Evolutionary conservation across 1,284 basidiomycete species (phyloP).

Genomic region (Pterula multifida): DNA sequence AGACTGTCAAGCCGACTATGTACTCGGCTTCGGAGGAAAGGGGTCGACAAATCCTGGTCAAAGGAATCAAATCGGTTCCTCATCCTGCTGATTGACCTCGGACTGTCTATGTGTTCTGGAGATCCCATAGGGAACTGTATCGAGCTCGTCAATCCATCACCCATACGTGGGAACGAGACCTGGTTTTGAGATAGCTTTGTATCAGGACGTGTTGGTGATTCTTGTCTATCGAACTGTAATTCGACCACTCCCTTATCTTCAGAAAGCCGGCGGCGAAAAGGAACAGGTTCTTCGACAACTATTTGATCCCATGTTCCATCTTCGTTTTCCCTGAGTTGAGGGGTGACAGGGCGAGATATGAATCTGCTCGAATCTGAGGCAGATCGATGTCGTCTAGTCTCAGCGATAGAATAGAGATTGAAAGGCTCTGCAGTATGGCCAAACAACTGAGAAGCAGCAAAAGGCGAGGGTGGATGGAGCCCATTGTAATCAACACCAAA

Average conservation of each 20-base stretch:
- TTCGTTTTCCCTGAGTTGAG: constrained; percentile 27
- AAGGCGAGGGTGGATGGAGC: constrained; percentile 68
- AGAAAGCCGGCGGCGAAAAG: constrained; percentile 69
- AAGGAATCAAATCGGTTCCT: constrained; percentile 56
- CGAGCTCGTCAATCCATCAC: constrained; percentile 45
- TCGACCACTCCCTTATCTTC: constrained; percentile 64
- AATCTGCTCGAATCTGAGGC: constrained; percentile 42
- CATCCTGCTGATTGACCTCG: constrained; percentile 31
- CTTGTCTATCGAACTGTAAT: constrained; percentile 28
- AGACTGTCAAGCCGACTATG: constrained; percentile 61
- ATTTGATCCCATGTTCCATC: constrained; percentile 38
- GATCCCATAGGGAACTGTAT: constrained; percentile 74
- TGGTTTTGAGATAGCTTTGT: constrained; percentile 42
- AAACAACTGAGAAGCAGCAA: constrained; percentile 79
- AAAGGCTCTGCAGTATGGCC: constrained; percentile 64
- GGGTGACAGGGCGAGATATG: constrained; percentile 39
- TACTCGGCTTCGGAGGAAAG: constrained; percentile 71
- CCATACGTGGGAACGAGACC: constrained; percentile 31
- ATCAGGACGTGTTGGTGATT: constrained; percentile 29
- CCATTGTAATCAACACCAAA: constrained; percentile 37
- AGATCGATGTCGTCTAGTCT: constrained; percentile 43
- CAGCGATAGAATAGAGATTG: constrained; percentile 69
- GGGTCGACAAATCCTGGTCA: constrained; percentile 55
- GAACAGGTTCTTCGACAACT: constrained; percentile 41
- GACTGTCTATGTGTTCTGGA: constrained; percentile 57